A percentile compares a stretch with the other conserved stretches of the same genome.
Evolutionary conservation across 192 early-diverging fungal genomes (phyloP).

Genomic region (Haplosporangium gracile): DNA sequence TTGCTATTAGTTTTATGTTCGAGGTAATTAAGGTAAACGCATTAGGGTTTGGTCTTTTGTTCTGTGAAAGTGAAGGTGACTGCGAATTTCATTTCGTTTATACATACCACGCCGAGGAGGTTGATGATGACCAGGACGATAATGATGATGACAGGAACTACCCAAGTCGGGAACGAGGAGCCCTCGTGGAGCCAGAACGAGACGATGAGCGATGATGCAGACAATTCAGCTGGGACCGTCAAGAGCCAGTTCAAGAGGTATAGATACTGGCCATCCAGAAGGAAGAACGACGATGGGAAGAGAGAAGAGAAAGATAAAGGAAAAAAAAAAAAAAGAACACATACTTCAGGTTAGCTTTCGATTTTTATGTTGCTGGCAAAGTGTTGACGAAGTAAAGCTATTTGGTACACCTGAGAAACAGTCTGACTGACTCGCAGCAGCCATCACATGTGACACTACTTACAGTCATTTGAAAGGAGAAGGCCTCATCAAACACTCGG

Average conservation of each 20-base stretch:
- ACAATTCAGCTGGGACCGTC: constrained; percentile 40
- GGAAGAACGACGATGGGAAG: background rate
- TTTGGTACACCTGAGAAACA: background rate
- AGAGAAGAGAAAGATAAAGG: background rate
- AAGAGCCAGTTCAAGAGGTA: constrained; percentile 41
- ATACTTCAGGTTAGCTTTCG: background rate
- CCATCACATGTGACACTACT: background rate
- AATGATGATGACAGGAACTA: constrained; percentile 39
- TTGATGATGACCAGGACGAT: constrained; percentile 37
- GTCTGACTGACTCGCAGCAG: too few relatives aligned
- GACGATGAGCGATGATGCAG: constrained; percentile 33
- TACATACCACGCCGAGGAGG: constrained; percentile 36
- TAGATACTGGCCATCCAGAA: background rate
- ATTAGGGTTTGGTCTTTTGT: background rate
- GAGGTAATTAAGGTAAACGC: background rate
- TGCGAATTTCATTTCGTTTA: background rate
- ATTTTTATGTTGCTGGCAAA: background rate
- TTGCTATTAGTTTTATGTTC: constrained; percentile 13
- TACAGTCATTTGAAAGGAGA: constrained; percentile 39
- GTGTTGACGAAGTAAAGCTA: background rate
- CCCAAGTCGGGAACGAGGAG: constrained; percentile 26
- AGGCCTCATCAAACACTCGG: constrained; percentile 41
- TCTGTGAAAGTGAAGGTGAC: background rate
- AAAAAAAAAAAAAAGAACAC: background rate
- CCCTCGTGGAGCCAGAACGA: constrained; percentile 29